A percentile compares a stretch with the other conserved stretches of the same genome.
These are phyloP conservation scores for Eucalyptus paniculata DNA, from an alignment of 345 rosid genomes.

Conservation along the genomic window DNA sequence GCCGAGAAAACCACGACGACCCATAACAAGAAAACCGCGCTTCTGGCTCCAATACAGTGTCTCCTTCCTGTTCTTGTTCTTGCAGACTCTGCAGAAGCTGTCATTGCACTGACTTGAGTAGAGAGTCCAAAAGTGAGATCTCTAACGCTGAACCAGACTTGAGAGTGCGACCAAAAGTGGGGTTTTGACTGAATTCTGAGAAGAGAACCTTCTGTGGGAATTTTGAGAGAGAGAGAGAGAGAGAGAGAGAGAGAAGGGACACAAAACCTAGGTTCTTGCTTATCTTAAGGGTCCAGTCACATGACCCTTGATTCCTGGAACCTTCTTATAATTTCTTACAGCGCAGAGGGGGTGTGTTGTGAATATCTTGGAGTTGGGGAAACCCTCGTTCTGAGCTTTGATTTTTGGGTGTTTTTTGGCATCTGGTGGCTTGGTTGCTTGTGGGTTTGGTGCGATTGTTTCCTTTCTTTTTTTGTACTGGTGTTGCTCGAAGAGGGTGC, in stretches of 20 bases:
- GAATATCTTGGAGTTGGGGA: not conserved
- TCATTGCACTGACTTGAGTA: constrained; percentile 10
- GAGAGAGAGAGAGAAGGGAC: not conserved
- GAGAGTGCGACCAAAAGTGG: not conserved
- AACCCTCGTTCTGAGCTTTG: constrained; percentile 1
- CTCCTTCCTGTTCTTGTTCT: not conserved
- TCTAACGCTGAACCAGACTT: not conserved
- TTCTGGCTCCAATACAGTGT: not conserved
- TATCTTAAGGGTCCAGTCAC: constrained; percentile 42
- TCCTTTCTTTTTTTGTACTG: not conserved
- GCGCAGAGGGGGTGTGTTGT: not conserved
- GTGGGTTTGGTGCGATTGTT: not conserved
- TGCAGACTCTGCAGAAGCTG: not conserved
- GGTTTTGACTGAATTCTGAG: not conserved
- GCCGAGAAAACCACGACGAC: constrained; percentile 20
- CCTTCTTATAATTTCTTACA: constrained; percentile 49
- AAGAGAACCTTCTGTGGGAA: not conserved
- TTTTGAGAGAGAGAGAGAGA: not conserved
- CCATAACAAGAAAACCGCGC: constrained; percentile 23
- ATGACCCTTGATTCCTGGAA: constrained; percentile 94
- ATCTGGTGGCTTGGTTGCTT: not conserved
- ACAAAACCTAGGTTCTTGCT: not conserved
- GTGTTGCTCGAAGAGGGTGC: not conserved
- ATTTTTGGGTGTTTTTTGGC: constrained; percentile 2
- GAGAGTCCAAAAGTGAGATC: not conserved